Base-by-base conservation (phyloP, 1,284 basidiomycete genomes). In the Tetrapyrgos nigripes region DNA sequence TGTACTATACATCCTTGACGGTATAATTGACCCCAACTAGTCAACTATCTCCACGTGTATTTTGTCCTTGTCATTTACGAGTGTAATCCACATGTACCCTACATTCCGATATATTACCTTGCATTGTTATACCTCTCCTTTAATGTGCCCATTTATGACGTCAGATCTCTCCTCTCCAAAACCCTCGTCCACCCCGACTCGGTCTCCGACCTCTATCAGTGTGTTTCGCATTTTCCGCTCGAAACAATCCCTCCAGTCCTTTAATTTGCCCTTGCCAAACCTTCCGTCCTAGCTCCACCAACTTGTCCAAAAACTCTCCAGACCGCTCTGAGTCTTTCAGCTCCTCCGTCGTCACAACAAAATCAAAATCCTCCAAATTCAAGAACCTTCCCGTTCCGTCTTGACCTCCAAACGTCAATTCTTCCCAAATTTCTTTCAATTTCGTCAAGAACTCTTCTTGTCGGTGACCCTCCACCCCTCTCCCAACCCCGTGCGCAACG, bases 1-100 rank as follows among this genome's bases (percentile, higher is more conserved):
- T 6, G 80, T 88, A 10, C 67, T 92, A 47, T 91, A 89, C 69
- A 70, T 92, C 64, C 83, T 92, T 51, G 89, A 92, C 67, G 85
- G 87, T 44, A 83, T 86, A 6, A 75, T 89, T 56, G 73, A 72
- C 59, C 57, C 72, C 49, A 73, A 77, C 51, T 77, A 70, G 70
- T 45, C 35, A 11, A 17, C 26, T 56, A 8, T 3, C 11, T 19
- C 19, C 9, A 10, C n/a, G 6, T 17, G 21, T 23, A 6, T 23
- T 14, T n/a, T 43, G 19, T 53, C 17, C 31, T 33, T 14, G 8
- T 40, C 37, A 17, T 17, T 40, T n/a, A 5, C 37, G 5, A 6
- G 19, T 40, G 37, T 40, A 40, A n/a, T n/a, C 17, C 17, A 40
- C 17, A 40, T 40, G 37, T 40, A 40, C 13, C 37, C 8, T 4